Base-by-base conservation (phyloP, 352 stramenopile species). In the Elongisporangium prolatum region DNA sequence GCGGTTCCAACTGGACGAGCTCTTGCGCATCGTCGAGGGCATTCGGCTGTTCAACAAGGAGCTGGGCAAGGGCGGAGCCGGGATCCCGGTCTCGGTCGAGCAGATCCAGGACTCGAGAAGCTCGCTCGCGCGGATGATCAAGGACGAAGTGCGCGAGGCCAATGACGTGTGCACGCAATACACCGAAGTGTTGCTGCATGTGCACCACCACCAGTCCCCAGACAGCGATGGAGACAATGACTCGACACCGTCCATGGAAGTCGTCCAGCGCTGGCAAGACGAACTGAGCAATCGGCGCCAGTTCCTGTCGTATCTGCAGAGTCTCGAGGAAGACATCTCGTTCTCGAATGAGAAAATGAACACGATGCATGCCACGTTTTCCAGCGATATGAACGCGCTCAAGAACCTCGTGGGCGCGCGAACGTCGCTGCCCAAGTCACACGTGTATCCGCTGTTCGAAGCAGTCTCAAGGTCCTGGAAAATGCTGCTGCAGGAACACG, bases 381-480 rank as follows among this genome's bases (percentile, higher is more conserved):
- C 85, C 20, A 79, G 61, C 53, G 79, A 93, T 24, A 64, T 93
- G 58, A 77, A 54, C 14, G 81, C 81, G 24, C 68, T 91, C 53
- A 83, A 88, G 67, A 88, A 72, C 40, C 70, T 97, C n/a, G 88
- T 98, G 1, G 88, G 87, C 14, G 76, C 83, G 3, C 76, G 86
- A 20, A 90, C 82, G 10, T 96, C 88, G 24, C 72, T 98, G 57
- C 90, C 91, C 21, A 98, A 98, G 59, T 95, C 93, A 9, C 86
- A 97, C 40, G 93, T 98, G 5, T 98, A 98, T 61, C 93, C 93
- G 21, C 86, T 97, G 17, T 98, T 98, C 64, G 89, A 97, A 64
- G 75, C 83, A 13, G 76, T 97, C 2, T 89, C 87, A 6, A 75
- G 72, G 60, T 86, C 90, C 0, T 98, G 90, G 91, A 73, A 83